Evolutionary conservation across 352 stramenopile species (phyloP).

Genomic region (Pythium coloratum): DNA sequence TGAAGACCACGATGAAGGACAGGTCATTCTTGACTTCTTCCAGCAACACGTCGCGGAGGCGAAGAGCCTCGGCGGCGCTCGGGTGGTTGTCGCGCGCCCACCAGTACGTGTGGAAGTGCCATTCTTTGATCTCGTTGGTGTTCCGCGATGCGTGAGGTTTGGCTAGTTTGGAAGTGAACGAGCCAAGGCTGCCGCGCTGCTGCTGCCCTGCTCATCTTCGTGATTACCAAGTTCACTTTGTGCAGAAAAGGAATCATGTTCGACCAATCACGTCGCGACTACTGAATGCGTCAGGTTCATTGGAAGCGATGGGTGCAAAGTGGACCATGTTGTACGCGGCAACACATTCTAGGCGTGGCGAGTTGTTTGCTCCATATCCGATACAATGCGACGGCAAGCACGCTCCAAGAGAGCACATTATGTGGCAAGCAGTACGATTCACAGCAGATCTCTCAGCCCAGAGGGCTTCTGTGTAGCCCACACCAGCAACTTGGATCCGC

Average conservation of each 20-base stretch:
- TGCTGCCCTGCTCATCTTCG: neutral
- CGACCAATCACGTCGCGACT: neutral
- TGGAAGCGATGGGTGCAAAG: neutral
- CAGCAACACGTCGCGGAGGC: constrained; percentile 49
- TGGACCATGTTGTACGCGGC: neutral
- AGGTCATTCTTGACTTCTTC: constrained; percentile 37
- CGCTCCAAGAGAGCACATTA: no score
- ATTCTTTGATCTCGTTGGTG: constrained; percentile 49
- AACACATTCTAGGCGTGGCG: no score
- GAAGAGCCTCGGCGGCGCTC: constrained; percentile 40
- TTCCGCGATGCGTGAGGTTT: constrained; percentile 1
- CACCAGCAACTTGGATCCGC: neutral
- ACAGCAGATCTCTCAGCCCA: neutral
- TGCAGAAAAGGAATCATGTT: neutral
- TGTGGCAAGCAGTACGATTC: no score
- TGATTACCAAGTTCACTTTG: neutral
- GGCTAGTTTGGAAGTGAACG: neutral
- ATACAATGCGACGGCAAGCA: no score
- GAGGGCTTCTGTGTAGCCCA: neutral
- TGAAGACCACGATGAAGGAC: constrained; percentile 66
- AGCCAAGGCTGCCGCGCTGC: neutral
- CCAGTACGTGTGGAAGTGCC: constrained; percentile 79
- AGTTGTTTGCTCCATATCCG: no score
- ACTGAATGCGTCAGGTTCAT: neutral
- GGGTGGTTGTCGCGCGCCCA: constrained; percentile 43